A percentile compares a stretch with the other conserved stretches of the same genome.
phyloP scores from a whole-genome alignment of 2,329 filamentous ascomycete species.

The Neonectria faginata region DNA sequence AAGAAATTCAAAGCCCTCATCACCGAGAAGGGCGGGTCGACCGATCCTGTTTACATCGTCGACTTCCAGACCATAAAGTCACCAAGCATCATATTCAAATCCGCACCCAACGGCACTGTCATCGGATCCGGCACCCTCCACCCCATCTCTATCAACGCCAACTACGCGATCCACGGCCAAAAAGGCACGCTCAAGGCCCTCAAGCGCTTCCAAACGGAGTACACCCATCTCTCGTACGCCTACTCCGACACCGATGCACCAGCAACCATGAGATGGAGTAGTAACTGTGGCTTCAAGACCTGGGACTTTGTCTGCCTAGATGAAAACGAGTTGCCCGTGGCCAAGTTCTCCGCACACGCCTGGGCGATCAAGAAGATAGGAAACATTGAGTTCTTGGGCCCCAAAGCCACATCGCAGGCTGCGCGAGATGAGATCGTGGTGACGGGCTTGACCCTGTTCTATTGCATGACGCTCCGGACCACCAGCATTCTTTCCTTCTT shows the following conservation, averaged over 20 bases:
- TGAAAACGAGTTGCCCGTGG: constrained; percentile 32
- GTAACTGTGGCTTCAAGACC: constrained; percentile 32
- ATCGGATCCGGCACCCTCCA: constrained; percentile 37
- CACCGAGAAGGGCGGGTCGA: constrained; percentile 11
- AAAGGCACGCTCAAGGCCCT: constrained; percentile 38
- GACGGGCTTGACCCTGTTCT: constrained; percentile 30
- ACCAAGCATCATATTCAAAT: constrained; percentile 27
- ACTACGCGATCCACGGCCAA: constrained; percentile 36
- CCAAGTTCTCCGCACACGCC: constrained; percentile 32
- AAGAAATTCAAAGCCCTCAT: constrained; percentile 31
- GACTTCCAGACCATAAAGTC: constrained; percentile 31
- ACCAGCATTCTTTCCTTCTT: constrained; percentile 26
- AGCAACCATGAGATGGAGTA: constrained; percentile 34
- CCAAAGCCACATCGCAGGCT: constrained; percentile 24
- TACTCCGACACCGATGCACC: constrained; percentile 30
- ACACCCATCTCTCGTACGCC: constrained; percentile 38
- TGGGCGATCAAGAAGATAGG: constrained; percentile 34
- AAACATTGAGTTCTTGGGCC: constrained; percentile 35
- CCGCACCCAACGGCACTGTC: neutral
- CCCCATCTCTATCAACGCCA: constrained; percentile 37
- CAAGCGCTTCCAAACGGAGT: constrained; percentile 34
- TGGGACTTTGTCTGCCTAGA: constrained; percentile 41
- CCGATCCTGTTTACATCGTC: constrained; percentile 27
- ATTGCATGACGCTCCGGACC: constrained; percentile 27
- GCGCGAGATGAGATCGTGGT: constrained; percentile 35